These are phyloP conservation scores for Phoma sp. DNA, from an alignment of 2,329 filamentous ascomycete genomes.

Conservation along the genomic window DNA sequence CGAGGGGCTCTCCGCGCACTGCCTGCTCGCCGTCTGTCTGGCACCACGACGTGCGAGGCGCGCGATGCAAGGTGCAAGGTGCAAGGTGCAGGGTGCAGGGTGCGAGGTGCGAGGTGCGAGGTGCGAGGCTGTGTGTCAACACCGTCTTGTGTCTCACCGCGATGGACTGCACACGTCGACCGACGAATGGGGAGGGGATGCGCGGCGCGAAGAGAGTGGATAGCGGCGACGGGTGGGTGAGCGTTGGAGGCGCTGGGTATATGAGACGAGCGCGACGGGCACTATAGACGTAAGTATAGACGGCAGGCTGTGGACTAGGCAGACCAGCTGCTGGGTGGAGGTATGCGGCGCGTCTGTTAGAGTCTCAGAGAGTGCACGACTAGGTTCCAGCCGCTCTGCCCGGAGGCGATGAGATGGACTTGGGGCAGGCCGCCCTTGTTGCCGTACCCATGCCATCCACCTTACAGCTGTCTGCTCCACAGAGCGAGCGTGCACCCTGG, in stretches of 20 bases:
- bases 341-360: constrained; percentile 10
- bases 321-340: constrained; percentile 31
- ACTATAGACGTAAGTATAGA: constrained; percentile 5
- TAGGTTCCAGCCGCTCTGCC: background rate
- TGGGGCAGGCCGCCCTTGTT: constrained; percentile 6
- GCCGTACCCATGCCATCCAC: background rate
- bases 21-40: constrained; percentile 9
- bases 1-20: constrained; percentile 16
- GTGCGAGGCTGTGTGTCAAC: constrained; percentile 18
- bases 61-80: constrained; percentile 15
- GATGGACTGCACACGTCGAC: constrained; percentile 3
- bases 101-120: constrained; percentile 7
- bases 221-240: constrained; percentile 20
- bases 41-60: constrained; percentile 9
- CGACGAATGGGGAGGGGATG: constrained; percentile 33
- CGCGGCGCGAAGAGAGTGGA: constrained; percentile 30
- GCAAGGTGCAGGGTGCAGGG: constrained; percentile 8
- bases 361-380: background rate
- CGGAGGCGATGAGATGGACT: constrained; percentile 3
- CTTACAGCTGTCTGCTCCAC: constrained; percentile 16
- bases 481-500: constrained; percentile 1
- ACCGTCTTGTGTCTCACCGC: background rate
- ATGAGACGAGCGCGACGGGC: constrained; percentile 15
- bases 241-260: constrained; percentile 26
- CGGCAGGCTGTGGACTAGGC: background rate